A percentile compares a stretch with the other conserved stretches of the same genome.
These are phyloP conservation scores for Daldinia grandis DNA, from an alignment of 495 filamentous ascomycete species.

Conservation along the genomic window DNA sequence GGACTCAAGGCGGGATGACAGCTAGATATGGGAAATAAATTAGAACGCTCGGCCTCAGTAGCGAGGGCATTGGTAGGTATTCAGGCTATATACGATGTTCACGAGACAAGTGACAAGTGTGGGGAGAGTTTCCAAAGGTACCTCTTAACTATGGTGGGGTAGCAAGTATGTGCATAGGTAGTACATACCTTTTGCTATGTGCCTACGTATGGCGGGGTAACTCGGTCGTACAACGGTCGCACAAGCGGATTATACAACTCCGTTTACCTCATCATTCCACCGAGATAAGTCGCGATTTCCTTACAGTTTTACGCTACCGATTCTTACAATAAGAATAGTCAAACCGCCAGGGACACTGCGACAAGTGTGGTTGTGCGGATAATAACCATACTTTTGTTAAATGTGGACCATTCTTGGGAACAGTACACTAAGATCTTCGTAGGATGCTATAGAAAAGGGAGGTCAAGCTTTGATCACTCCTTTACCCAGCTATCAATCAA, in stretches of 20 bases:
- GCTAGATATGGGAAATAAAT: conserved; percentile 25
- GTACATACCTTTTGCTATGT: not conserved
- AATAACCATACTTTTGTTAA: too few relatives aligned
- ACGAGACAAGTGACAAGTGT: conserved; percentile 35
- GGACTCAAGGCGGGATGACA: conserved; percentile 20
- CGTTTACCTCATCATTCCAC: conserved; percentile 39
- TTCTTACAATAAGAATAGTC: too few relatives aligned
- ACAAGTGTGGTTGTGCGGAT: too few relatives aligned
- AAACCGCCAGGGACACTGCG: too few relatives aligned
- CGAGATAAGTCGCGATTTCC: conserved; percentile 10
- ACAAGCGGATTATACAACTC: conserved; percentile 32
- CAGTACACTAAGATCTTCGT: too few relatives aligned
- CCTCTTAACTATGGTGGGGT: conserved; percentile 27
- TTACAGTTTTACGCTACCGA: not conserved
- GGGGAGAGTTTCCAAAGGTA: conserved; percentile 17
- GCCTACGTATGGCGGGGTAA: conserved; percentile 32
- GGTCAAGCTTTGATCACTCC: too few relatives aligned
- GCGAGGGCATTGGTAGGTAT: conserved; percentile 31
- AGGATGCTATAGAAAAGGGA: too few relatives aligned
- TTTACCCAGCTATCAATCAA: too few relatives aligned
- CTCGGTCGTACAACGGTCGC: conserved; percentile 30
- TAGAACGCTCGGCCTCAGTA: conserved; percentile 13
- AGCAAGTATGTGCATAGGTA: not conserved
- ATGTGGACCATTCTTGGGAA: too few relatives aligned
- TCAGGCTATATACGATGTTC: conserved; percentile 41